Evolutionary conservation across 495 filamentous ascomycete genomes (phyloP).

Genomic region (Trypethelium eluteriae): DNA sequence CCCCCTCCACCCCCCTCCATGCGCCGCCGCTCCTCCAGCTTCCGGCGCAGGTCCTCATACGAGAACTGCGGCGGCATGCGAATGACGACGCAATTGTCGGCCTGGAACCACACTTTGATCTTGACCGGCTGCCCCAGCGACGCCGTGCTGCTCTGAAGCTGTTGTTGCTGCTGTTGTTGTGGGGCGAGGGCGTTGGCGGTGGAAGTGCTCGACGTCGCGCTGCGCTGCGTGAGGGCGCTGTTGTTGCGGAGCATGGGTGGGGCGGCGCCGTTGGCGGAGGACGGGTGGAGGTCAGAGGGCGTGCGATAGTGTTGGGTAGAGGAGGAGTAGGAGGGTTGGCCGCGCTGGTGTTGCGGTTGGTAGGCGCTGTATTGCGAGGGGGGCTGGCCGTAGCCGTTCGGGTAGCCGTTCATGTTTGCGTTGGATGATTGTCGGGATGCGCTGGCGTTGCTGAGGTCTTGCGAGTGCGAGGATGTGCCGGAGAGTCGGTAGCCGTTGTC

Average conservation of each 20-base stretch:
- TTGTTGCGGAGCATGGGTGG: conserved; percentile 9
- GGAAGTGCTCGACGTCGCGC: conserved; percentile 46
- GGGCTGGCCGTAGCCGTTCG: conserved; percentile 8
- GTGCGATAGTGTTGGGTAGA: conserved; percentile 30
- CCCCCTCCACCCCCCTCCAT: conserved; percentile 29
- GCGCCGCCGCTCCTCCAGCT: conserved; percentile 57
- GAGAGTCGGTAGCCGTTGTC: conserved; percentile 25
- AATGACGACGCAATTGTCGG: conserved; percentile 84
- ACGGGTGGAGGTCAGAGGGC: conserved; percentile 40
- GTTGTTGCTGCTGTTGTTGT: conserved; percentile 12
- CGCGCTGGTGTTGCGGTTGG: conserved; percentile 17
- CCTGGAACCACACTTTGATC: conserved; percentile 82
- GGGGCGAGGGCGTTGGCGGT: conserved; percentile 32
- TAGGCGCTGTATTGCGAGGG: conserved; percentile 19
- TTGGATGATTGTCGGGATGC: conserved; percentile 70
- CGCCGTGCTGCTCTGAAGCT: conserved; percentile 16
- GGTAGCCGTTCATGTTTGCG: conserved; percentile 54
- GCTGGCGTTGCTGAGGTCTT: conserved; percentile 40
- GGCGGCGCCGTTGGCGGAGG: neutral
- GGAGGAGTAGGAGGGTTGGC: conserved; percentile 6
- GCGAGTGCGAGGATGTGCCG: conserved; percentile 64
- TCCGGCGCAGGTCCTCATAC: conserved; percentile 48
- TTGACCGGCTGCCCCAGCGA: conserved; percentile 50
- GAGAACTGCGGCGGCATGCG: conserved; percentile 73
- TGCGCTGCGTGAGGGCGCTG: conserved; percentile 31